Evolutionary conservation across 495 filamentous ascomycete species (phyloP).

Genomic region (Neurospora discreta): DNA sequence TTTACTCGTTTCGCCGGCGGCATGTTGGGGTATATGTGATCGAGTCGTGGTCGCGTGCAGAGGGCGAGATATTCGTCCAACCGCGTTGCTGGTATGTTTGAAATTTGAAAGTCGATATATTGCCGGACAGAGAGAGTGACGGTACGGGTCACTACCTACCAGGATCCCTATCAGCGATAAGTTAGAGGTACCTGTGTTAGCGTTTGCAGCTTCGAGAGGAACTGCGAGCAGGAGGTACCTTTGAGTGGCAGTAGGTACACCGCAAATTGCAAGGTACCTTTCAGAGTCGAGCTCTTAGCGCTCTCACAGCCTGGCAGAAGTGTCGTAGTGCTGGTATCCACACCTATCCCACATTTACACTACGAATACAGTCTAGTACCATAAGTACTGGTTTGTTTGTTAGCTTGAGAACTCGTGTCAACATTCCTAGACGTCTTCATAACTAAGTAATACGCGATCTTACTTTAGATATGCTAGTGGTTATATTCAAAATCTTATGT

Average conservation of each 20-base stretch:
- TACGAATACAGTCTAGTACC: neutral
- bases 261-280: neutral
- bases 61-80: neutral
- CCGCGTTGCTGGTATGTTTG: neutral
- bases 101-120: neutral
- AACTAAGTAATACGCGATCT: too few species aligned
- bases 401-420: too few species aligned
- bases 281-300: neutral
- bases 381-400: too few species aligned
- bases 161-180: neutral
- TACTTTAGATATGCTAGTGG: too few species aligned
- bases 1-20: conserved; percentile 39
- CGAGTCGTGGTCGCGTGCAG: conserved; percentile 9
- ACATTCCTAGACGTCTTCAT: too few species aligned
- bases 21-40: conserved; percentile 18
- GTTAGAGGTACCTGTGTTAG: neutral
- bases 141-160: neutral
- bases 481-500: too few species aligned
- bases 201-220: neutral
- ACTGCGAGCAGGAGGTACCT: neutral
- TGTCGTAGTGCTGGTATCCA: neutral
- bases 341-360: neutral
- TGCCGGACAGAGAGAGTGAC: neutral
- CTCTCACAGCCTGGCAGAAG: neutral
- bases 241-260: neutral